Evolutionary conservation across 257 asterid species (phyloP).

Genomic region (Vinca minor): DNA sequence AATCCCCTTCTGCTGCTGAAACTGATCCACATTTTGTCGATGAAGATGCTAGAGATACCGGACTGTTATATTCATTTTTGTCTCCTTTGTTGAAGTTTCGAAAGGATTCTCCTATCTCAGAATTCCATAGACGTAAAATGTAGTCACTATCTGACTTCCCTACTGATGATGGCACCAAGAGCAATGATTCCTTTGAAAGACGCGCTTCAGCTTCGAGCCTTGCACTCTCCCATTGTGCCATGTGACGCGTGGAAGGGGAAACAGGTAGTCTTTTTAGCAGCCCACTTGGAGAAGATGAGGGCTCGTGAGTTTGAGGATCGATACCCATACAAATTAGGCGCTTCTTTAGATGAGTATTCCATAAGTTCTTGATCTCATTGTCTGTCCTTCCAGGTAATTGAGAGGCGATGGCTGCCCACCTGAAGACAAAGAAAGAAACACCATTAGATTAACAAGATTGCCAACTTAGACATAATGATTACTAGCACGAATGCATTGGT

Average conservation of each 20-base stretch:
- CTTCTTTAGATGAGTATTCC: conserved; percentile 93
- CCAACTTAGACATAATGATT: not conserved
- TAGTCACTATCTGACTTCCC: conserved; percentile 35
- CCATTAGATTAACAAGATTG: too few relatives aligned
- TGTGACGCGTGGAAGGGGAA: conserved; percentile 78
- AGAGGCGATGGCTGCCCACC: conserved; percentile 96
- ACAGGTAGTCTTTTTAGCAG: conserved; percentile 24
- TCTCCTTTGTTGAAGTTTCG: conserved; percentile 32
- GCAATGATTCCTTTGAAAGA: conserved; percentile 53
- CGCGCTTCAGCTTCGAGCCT: conserved; percentile 95
- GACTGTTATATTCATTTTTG: conserved; percentile 22
- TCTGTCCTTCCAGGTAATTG: conserved; percentile 88
- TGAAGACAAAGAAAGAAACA: conserved; percentile 10
- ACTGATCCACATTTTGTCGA: conserved; percentile 39
- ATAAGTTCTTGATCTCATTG: conserved; percentile 87
- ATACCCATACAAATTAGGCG: conserved; percentile 67
- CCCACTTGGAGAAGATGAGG: conserved; percentile 25
- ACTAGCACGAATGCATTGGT: too few relatives aligned
- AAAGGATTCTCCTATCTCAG: conserved; percentile 74
- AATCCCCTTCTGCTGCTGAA: conserved; percentile 41
- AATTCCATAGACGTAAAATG: conserved; percentile 77
- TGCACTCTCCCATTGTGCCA: conserved; percentile 98
- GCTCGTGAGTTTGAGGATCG: conserved; percentile 79
- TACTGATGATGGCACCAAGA: conserved; percentile 27
- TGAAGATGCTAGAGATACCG: conserved; percentile 29